Evolutionary conservation across 2,329 filamentous ascomycete species (phyloP), one percentile per base, ranked within the genome.

Genomic region (Fusarium goolgardi): DNA sequence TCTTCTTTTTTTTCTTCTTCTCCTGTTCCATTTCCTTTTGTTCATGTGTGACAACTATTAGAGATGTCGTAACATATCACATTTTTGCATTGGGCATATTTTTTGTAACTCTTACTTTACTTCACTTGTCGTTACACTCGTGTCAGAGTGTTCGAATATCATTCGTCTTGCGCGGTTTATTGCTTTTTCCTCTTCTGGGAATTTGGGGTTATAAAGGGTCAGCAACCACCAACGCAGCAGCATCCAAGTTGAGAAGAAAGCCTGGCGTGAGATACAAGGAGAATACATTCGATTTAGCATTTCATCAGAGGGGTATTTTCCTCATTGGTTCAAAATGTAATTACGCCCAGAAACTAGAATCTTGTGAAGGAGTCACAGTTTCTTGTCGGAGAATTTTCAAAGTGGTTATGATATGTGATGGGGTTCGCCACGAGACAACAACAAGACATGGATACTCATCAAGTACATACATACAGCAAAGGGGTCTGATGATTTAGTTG

Each of bases 221-320:
- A 69, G 60, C 65, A 68, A 69, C 44, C 41, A 45, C 50, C 27
- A 49, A 47, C 32, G 47, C 46, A 53, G 51, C 55, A 53, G 51
- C 55, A 53, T 60, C 31, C 39, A 44, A 34, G 53, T 35, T 58
- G n/a, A 47, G 55, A 55, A 23, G 57, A 46, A 31, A 31, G 21
- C 8, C 18, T 21, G 35, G 65, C 43, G 39, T 35, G 47, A 35
- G 25, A 49, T 25, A 20, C 29, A 47, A 43, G n/a, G 40, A 31
- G 27, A 35, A 49, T 49, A 34, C 40, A 31, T 23, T 47, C 11
- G 20, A 52, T 40, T 45, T 41, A 23, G 31, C 32, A 59, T 65
- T 40, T 25, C 18, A 47, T 23, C 21, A 5, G 18, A 23, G n/a
- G n/a, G 12, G n/a, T 11, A 39, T 39, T 8, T 21, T 39, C 7